Percentiles rank a stretch among this genome's conserved stretches.
phyloP scores from a whole-genome alignment of 2,329 filamentous ascomycete species.

The Monosporascus sp. region DNA sequence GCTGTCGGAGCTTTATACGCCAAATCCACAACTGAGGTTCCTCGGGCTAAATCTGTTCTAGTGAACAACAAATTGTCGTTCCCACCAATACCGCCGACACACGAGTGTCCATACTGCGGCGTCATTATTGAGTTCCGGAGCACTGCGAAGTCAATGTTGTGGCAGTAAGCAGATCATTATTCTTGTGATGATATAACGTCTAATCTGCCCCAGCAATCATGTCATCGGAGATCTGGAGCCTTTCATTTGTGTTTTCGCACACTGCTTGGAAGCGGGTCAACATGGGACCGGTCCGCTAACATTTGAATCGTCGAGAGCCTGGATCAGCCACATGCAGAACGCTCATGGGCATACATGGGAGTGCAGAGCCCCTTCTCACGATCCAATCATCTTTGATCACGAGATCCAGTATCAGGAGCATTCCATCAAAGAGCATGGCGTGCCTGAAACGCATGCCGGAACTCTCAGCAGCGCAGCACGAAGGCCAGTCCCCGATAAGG shows the following conservation, averaged over 20 bases:
- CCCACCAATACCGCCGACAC: constrained; percentile 9
- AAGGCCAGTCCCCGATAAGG: constrained; percentile 10
- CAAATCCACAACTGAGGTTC: constrained; percentile 10
- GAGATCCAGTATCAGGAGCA: constrained; percentile 21
- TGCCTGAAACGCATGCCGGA: constrained; percentile 13
- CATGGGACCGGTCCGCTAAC: constrained; percentile 6
- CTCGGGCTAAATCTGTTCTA: constrained; percentile 15
- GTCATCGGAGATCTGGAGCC: constrained; percentile 14
- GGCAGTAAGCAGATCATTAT: constrained; percentile 6
- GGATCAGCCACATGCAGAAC: constrained; percentile 18
- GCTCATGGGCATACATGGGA: constrained; percentile 24
- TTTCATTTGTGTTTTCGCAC: constrained; percentile 9
- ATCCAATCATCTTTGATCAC: constrained; percentile 19
- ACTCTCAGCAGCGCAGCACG: constrained; percentile 22
- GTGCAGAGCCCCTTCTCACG: constrained; percentile 23
- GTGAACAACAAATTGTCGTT: constrained; percentile 17
- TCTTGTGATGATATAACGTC: constrained; percentile 2
- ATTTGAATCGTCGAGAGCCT: constrained; percentile 16
- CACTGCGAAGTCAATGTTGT: constrained; percentile 6
- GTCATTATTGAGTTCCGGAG: constrained; percentile 12
- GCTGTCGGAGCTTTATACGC: constrained; percentile 14
- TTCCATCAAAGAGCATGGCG: constrained; percentile 37
- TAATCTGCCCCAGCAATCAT: constrained; percentile 8
- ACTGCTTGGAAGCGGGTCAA: constrained; percentile 5
- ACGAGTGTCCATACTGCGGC: constrained; percentile 16